Evolutionary conservation across 768 basidiomycete species (phyloP), one percentile per base, ranked within the genome.

Genomic region (Lanmaoa pseudosensibilis): DNA sequence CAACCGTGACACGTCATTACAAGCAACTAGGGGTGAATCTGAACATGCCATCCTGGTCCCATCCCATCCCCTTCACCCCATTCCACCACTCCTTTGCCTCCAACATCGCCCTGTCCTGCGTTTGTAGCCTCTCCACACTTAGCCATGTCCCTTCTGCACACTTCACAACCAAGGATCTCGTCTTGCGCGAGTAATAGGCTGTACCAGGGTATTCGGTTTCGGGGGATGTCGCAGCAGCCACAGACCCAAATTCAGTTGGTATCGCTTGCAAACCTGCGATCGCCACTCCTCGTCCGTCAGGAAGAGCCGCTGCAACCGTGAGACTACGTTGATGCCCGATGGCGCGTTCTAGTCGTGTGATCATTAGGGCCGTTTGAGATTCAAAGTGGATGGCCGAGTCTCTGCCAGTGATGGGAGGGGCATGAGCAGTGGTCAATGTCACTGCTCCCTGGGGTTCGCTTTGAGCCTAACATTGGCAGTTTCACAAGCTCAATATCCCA

Each of bases 41-140:
- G 37, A 69, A 65, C 23, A 40, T 16, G 13, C 52, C 67, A 4
- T 60, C 61, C 34, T 56, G 8, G 18, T 62, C 68, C 64, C 66
- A 60, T 7, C 71, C 70, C 48, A 71, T 53, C 11, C 74, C 66
- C 23, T 67, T 70, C 13, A 84, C 73, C 2, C 92, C 91, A 67
- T 90, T 91, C 89, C 89, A 92, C 86, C 89, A 94, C 49, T 86
- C 85, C 56, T 74, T 80, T 3, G 84, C 86, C 15, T 65, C 66
- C 56, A 90, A 58, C 62, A 81, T 68, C 25, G 76, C 71, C 60
- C 81, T 80, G 52, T 83, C 83, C 59, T 87, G 84, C 56, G 84
- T 82, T 64, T 88, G 85, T 18, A 94, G 73, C 57, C 73, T 71
- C 2, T 73, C 73, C 2, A 91, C 82, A 47, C 75, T 73, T 18